These are phyloP conservation scores for Sphaerulina musiva DNA, from an alignment of 2,329 filamentous ascomycete species.

Conservation along the genomic window DNA sequence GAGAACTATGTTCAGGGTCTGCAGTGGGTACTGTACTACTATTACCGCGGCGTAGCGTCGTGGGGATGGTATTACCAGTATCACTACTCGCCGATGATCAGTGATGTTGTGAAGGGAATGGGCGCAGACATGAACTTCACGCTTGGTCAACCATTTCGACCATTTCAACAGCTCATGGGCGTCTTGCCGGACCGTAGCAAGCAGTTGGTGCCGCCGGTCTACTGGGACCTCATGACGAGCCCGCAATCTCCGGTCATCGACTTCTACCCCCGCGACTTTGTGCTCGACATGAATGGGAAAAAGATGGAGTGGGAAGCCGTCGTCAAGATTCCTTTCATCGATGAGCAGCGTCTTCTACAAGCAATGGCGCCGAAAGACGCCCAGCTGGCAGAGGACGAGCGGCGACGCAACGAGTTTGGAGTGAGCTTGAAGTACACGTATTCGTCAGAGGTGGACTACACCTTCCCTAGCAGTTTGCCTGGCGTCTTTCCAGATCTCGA, in stretches of 20 bases:
- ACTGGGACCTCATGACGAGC: conserved; percentile 89
- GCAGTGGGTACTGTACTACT: conserved; percentile 98
- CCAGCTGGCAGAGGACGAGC: conserved; percentile 70
- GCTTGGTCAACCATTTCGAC: conserved; percentile 88
- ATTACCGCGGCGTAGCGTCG: conserved; percentile 92
- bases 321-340: conserved; percentile 97
- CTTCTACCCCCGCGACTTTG: conserved; percentile 95
- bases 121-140: conserved; percentile 84
- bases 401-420: conserved; percentile 79
- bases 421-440: conserved; percentile 91
- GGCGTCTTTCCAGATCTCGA: conserved; percentile 85
- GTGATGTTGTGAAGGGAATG: conserved; percentile 83
- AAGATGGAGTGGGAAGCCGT: conserved; percentile 99
- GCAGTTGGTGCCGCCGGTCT: conserved; percentile 81
- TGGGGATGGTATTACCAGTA: conserved; percentile 99
- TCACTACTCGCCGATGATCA: conserved; percentile 96
- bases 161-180: conserved; percentile 96
- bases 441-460: conserved; percentile 66
- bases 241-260: conserved; percentile 88
- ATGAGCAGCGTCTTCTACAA: conserved; percentile 73
- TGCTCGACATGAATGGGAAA: conserved; percentile 98
- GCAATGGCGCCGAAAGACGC: conserved; percentile 84
- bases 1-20: conserved; percentile 97
- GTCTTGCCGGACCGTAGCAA: conserved; percentile 96
- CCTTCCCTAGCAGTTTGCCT: conserved; percentile 79